Percentiles rank a stretch among this genome's conserved stretches.
These are phyloP conservation scores for Debaryomyces subglobosus DNA, from an alignment of 1,139 yeast species.

Conservation along the genomic window DNA sequence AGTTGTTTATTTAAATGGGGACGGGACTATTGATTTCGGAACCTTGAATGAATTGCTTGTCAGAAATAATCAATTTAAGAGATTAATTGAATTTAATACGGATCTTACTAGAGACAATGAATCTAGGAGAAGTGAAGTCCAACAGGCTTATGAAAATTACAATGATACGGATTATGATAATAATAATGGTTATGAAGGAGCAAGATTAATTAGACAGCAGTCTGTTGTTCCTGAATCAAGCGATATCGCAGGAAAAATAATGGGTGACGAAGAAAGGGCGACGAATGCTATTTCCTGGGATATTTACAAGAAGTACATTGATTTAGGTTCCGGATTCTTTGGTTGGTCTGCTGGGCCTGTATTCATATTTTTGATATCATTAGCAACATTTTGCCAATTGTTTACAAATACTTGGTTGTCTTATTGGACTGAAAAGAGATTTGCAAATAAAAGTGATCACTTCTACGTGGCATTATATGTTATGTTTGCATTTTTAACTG, in stretches of 20 bases:
- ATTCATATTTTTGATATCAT: conserved; percentile 39
- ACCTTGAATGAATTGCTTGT: conserved; percentile 29
- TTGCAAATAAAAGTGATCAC: conserved; percentile 23
- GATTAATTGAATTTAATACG: conserved; percentile 30
- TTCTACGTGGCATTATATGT: conserved; percentile 40
- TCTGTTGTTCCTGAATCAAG: conserved; percentile 9
- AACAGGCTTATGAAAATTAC: background rate
- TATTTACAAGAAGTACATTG: conserved; percentile 37
- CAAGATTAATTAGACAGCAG: conserved; percentile 5
- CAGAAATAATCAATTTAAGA: conserved; percentile 29
- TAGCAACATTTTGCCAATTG: conserved; percentile 41
- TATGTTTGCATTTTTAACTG: conserved; percentile 41
- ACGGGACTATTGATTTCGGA: conserved; percentile 39
- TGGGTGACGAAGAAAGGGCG: conserved; percentile 42
- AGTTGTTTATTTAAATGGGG: conserved; percentile 36
- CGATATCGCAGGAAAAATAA: conserved; percentile 28
- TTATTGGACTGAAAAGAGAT: conserved; percentile 37
- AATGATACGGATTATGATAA: conserved; percentile 19
- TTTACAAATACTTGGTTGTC: conserved; percentile 48
- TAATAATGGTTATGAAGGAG: conserved; percentile 14
- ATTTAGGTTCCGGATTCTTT: conserved; percentile 44
- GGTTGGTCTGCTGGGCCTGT: conserved; percentile 33
- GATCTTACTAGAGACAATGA: conserved; percentile 17
- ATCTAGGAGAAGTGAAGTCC: background rate
- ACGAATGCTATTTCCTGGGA: conserved; percentile 45